A percentile compares a stretch with the other conserved stretches of the same genome.
phyloP scores from a whole-genome alignment of 441 rosid species.

The Iberis amara region DNA sequence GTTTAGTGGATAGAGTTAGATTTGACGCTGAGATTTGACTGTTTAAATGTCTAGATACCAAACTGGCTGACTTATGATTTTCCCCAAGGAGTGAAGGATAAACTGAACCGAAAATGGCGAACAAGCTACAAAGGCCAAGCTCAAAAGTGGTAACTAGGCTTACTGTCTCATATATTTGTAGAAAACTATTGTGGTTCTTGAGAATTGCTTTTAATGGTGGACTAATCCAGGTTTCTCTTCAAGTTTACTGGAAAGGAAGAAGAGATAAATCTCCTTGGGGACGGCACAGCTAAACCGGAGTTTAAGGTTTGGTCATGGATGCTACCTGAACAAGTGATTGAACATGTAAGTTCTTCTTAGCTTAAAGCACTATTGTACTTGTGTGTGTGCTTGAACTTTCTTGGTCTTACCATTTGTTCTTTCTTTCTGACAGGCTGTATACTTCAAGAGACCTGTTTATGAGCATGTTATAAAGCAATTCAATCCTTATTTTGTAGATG shows the following conservation, averaged over 20 bases:
- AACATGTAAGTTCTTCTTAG: slow-evolving; percentile 34
- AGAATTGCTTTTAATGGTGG: slow-evolving; percentile 1
- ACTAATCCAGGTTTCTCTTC: slow-evolving; percentile 51
- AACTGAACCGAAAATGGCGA: slow-evolving; percentile 53
- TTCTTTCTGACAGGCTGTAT: slow-evolving; percentile 39
- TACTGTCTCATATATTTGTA: background rate
- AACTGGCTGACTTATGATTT: slow-evolving; percentile 66
- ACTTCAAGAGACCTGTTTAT: slow-evolving; percentile 57
- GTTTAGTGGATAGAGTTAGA: background rate
- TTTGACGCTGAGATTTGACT: slow-evolving; percentile 18
- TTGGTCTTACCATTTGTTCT: background rate
- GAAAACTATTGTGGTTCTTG: background rate
- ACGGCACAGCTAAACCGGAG: slow-evolving; percentile 61
- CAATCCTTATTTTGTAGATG: slow-evolving; percentile 41
- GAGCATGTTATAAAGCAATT: slow-evolving; percentile 54
- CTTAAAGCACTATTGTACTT: no score
- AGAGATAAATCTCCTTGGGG: slow-evolving; percentile 62
- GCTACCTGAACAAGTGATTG: slow-evolving; percentile 48
- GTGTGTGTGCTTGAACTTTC: background rate
- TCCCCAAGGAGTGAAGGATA: slow-evolving; percentile 44
- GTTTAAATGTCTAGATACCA: slow-evolving; percentile 39
- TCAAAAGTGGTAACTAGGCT: slow-evolving; percentile 49
- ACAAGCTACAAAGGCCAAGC: slow-evolving; percentile 70
- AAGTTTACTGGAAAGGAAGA: slow-evolving; percentile 60
- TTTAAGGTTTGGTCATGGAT: slow-evolving; percentile 64